Conservation (phyloP, 176 grass and related monocot species). For the Canna indica region DNA sequence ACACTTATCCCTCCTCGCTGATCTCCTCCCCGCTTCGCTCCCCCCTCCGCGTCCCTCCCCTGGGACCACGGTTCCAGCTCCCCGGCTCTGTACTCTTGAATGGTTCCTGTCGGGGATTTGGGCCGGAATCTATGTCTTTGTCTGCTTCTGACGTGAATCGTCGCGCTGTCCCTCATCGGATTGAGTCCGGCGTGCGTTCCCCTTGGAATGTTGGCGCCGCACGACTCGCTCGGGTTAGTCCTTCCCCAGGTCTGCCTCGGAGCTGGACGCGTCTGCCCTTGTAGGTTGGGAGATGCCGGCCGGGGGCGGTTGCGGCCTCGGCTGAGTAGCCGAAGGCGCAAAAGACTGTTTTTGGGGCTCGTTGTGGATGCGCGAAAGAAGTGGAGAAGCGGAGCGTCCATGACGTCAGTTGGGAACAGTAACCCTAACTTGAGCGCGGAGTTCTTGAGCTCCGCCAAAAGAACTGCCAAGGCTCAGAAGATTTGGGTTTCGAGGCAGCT, state of each 20-base stretch:
- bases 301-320: background rate
- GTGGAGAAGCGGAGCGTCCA: background rate
- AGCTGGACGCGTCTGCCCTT: background rate
- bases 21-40: background rate
- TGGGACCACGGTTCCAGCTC: background rate
- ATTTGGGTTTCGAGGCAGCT: slow-evolving; percentile 26
- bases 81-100: background rate
- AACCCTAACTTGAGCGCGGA: slow-evolving; percentile 22
- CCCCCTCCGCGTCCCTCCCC: background rate
- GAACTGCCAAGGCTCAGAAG: slow-evolving; percentile 23
- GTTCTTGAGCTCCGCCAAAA: slow-evolving; percentile 22
- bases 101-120: background rate
- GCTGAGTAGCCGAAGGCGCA: background rate
- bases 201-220: slow-evolving; percentile 7
- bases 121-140: background rate
- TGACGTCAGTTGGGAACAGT: background rate
- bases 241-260: slow-evolving; percentile 11
- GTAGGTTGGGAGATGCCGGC: background rate
- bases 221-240: background rate
- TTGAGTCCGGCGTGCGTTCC: background rate
- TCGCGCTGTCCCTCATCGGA: slow-evolving; percentile 3
- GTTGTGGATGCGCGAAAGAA: background rate
- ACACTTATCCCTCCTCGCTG: background rate
- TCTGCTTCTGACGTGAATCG: slow-evolving; percentile 3
- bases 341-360: background rate